Conservation (phyloP, 352 stramenopile species). For the Phytopythium oedochilum region DNA sequence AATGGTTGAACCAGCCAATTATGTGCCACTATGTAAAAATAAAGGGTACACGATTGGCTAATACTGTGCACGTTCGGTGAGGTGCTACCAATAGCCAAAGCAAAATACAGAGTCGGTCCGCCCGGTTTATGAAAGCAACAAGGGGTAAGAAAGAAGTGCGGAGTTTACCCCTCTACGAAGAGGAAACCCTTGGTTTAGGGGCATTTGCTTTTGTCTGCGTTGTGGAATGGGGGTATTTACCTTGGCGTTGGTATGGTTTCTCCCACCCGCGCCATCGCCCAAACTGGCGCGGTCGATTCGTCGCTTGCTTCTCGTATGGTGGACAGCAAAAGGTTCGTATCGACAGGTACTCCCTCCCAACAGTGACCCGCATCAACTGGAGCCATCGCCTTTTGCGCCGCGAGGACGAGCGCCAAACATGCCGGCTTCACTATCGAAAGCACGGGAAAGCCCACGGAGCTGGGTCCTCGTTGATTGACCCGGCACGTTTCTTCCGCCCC, state of each 20-base stretch:
- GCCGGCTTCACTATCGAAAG: slow-evolving; percentile 4
- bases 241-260: neutral
- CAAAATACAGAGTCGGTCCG: neutral
- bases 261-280: too few species aligned
- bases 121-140: neutral
- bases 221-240: neutral
- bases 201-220: neutral
- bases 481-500: too few species aligned
- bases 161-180: neutral
- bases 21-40: too few species aligned
- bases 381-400: neutral
- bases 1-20: too few species aligned
- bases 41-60: too few species aligned
- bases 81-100: neutral
- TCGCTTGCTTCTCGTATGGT: neutral
- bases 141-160: neutral
- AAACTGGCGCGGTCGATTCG: too few species aligned
- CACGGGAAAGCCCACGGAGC: neutral
- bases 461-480: neutral
- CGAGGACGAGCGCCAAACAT: neutral
- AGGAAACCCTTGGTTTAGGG: slow-evolving; percentile 6
- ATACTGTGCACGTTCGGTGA: too few species aligned
- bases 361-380: slow-evolving; percentile 3
- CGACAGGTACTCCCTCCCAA: neutral
- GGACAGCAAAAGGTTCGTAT: slow-evolving; percentile 4